Evolutionary conservation across 2,329 filamentous ascomycete genomes (phyloP), one percentile per base, ranked within the genome.

Genomic region (Monosporascus sp.): DNA sequence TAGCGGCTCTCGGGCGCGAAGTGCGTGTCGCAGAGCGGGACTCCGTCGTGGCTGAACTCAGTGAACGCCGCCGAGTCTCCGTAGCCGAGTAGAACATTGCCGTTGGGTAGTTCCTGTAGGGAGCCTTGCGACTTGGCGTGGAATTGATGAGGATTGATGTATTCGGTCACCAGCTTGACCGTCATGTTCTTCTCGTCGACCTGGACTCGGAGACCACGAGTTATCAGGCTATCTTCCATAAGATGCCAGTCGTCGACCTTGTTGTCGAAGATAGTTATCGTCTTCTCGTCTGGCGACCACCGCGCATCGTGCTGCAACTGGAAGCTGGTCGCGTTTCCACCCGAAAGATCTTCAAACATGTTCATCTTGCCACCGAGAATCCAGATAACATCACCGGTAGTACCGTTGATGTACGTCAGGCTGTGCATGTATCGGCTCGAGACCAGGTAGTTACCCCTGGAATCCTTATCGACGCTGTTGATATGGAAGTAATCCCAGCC

Each of bases 401-500:
- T 62, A 17, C 74, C 72, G 49, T 74, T 68, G 41, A 75, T 67
- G 53, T 74, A 73, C 19, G 69, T 69, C 40, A 82, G 61, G 43
- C 69, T 68, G 35, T 69, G 66, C 27, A 70, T 65, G 52, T 72
- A 71, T 20, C 76, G 71, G 0, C 70, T 66, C 0, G 74, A 78
- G 44, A 78, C 62, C 4, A 75, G 63, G 44, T 71, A 75, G 52
- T 75, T 72, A 11, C 73, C 77, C 1, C 70, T 65, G 3, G 61
- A 56, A 56, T 78, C 75, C 63, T 80, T 79, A 61, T 77, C 75
- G 52, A 80, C 68, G 44, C 74, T 77, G 64, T 79, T 81, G 63
- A 82, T 74, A 62, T 81, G 79, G 66, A 81, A 80, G 63, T 76
- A 81, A 59, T 82, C 79, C 70, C 74, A 81, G 1, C 76, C 52